Evolutionary conservation across 257 asterid species (phyloP).

Genomic region (Solanum boliviense): DNA sequence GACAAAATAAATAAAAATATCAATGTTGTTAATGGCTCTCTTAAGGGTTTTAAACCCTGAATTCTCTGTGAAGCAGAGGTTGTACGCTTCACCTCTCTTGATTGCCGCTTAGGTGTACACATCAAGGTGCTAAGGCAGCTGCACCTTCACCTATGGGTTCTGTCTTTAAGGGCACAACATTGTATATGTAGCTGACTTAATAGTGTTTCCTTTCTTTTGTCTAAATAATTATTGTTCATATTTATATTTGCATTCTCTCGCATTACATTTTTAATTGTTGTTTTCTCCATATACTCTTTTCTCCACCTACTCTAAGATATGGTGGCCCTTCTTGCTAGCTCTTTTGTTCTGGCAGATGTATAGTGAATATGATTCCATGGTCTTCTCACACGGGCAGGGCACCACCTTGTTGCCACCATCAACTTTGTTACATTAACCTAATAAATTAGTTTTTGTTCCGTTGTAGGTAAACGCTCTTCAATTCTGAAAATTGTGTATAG

Average conservation of each 20-base stretch:
- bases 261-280: background rate
- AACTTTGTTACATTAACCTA: background rate
- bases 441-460: background rate
- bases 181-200: background rate
- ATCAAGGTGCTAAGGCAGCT: background rate
- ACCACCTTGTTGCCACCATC: background rate
- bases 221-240: background rate
- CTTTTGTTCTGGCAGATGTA: background rate
- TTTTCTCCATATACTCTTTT: background rate
- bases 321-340: background rate
- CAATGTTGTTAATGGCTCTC: background rate
- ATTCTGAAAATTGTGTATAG: background rate
- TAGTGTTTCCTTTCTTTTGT: background rate
- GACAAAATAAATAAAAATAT: background rate
- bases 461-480: background rate
- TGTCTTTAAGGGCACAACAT: background rate
- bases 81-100: background rate
- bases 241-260: background rate
- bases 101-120: background rate
- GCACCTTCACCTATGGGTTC: background rate
- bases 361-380: background rate
- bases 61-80: background rate
- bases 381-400: background rate
- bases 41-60: background rate
- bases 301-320: background rate